These are phyloP conservation scores for Secale cereale DNA, from an alignment of 176 grass and related monocot genomes.

Conservation along the genomic window DNA sequence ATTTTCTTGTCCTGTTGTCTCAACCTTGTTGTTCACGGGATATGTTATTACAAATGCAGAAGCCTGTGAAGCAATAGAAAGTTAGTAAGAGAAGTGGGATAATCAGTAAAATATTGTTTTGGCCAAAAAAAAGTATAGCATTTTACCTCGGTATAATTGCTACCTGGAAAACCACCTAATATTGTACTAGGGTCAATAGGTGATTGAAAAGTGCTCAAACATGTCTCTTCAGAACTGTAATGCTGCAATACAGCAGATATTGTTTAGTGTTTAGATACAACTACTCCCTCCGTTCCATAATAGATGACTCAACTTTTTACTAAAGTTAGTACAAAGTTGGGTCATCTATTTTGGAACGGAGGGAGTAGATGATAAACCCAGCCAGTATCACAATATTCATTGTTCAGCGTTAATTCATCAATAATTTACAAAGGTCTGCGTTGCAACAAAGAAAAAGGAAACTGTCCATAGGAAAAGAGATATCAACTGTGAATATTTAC, in stretches of 20 bases:
- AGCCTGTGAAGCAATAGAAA: slow-evolving; percentile 55
- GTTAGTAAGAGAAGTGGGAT: slow-evolving; percentile 12
- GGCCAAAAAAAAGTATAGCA: slow-evolving; percentile 7
- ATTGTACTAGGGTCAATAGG: slow-evolving; percentile 87
- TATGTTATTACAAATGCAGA: slow-evolving; percentile 90
- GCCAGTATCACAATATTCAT: neutral
- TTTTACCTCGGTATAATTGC: slow-evolving; percentile 82
- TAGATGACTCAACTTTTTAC: too few relatives aligned
- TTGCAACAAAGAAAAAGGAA: neutral
- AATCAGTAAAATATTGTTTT: neutral
- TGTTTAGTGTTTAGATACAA: slow-evolving; percentile 19
- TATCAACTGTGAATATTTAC: slow-evolving; percentile 38
- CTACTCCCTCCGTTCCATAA: too few relatives aligned
- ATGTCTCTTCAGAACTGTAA: slow-evolving; percentile 84
- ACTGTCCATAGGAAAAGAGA: neutral
- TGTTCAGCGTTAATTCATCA: neutral
- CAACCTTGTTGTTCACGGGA: slow-evolving; percentile 93
- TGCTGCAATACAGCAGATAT: slow-evolving; percentile 65
- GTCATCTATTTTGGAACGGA: too few relatives aligned
- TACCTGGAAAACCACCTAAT: slow-evolving; percentile 90
- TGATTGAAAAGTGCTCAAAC: slow-evolving; percentile 79
- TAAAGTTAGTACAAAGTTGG: too few relatives aligned
- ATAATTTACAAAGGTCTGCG: neutral
- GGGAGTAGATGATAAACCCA: slow-evolving; percentile 15
- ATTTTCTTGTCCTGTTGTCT: slow-evolving; percentile 65